Evolutionary conservation across 2,329 filamentous ascomycete species (phyloP).

Genomic region (Beauveria medogensis): DNA sequence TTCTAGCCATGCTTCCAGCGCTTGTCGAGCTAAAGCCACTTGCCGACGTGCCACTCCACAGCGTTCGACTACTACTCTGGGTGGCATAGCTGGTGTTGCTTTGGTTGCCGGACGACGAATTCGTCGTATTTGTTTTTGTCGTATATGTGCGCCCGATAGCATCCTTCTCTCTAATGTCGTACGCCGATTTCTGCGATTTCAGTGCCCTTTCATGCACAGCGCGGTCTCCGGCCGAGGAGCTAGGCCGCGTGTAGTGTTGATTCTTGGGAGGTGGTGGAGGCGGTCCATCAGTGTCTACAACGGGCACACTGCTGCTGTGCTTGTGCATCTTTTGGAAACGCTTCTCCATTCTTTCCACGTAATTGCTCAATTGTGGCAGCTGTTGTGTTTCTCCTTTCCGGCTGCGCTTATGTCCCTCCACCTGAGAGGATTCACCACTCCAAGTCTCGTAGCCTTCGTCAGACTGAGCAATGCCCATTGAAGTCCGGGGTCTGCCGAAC

Average conservation of each 20-base stretch:
- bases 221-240: conserved; percentile 47
- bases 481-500: conserved; percentile 53
- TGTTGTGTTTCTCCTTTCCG: conserved; percentile 41
- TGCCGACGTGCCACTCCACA: conserved; percentile 92
- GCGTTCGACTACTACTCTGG: conserved; percentile 69
- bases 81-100: conserved; percentile 69
- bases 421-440: conserved; percentile 45
- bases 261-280: conserved; percentile 57
- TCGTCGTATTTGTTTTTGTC: conserved; percentile 78
- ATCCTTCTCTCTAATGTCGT: conserved; percentile 59
- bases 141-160: conserved; percentile 74
- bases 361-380: conserved; percentile 69
- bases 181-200: conserved; percentile 64
- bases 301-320: conserved; percentile 39
- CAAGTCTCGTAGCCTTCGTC: conserved; percentile 56
- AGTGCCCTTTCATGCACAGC: conserved; percentile 38
- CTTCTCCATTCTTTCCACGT: conserved; percentile 87
- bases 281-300: conserved; percentile 40
- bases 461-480: conserved; percentile 57
- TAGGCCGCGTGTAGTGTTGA: conserved; percentile 43
- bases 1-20: conserved; percentile 82
- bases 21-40: conserved; percentile 90
- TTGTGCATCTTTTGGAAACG: conserved; percentile 66
- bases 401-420: conserved; percentile 33
- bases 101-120: conserved; percentile 63